A percentile compares a stretch with the other conserved stretches of the same genome.
Evolutionary conservation across 106 monocot species (phyloP).

Genomic region (Posidonia australis): DNA sequence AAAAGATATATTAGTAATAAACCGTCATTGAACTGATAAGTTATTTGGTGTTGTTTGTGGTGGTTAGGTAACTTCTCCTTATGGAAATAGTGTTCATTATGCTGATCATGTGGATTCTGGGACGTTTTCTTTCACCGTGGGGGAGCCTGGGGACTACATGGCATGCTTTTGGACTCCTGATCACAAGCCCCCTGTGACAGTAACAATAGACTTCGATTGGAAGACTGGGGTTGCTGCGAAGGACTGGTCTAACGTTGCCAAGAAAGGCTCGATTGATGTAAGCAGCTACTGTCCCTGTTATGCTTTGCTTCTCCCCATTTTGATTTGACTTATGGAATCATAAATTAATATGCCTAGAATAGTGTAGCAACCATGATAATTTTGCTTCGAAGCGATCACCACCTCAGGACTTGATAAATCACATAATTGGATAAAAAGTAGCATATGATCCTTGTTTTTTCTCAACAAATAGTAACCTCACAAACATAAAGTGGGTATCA

Average conservation of each 20-base stretch:
- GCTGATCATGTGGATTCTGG: slow-evolving; percentile 68
- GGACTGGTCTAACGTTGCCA: slow-evolving; percentile 86
- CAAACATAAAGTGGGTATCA: too few relatives aligned
- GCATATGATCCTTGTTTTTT: too few relatives aligned
- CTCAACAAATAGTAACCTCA: too few relatives aligned
- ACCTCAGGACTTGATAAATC: too few relatives aligned
- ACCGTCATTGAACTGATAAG: too few relatives aligned
- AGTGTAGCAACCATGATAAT: too few relatives aligned
- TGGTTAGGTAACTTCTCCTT: slow-evolving; percentile 75
- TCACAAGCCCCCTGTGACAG: slow-evolving; percentile 51
- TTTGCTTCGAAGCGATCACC: too few relatives aligned
- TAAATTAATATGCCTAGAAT: too few relatives aligned
- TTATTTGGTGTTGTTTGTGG: not conserved
- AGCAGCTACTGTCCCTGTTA: slow-evolving; percentile 2
- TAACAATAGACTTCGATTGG: slow-evolving; percentile 88
- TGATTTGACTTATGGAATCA: not conserved
- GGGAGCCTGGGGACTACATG: slow-evolving; percentile 77
- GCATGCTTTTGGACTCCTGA: slow-evolving; percentile 90
- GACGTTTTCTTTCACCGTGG: slow-evolving; percentile 65
- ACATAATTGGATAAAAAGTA: too few relatives aligned
- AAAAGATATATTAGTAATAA: too few relatives aligned
- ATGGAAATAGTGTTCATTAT: slow-evolving; percentile 66
- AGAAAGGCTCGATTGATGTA: slow-evolving; percentile 94
- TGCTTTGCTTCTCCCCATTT: not conserved
- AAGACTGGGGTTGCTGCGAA: slow-evolving; percentile 77